Base-by-base conservation (phyloP, 805 yeast species). In the Komagataella phaffii region DNA sequence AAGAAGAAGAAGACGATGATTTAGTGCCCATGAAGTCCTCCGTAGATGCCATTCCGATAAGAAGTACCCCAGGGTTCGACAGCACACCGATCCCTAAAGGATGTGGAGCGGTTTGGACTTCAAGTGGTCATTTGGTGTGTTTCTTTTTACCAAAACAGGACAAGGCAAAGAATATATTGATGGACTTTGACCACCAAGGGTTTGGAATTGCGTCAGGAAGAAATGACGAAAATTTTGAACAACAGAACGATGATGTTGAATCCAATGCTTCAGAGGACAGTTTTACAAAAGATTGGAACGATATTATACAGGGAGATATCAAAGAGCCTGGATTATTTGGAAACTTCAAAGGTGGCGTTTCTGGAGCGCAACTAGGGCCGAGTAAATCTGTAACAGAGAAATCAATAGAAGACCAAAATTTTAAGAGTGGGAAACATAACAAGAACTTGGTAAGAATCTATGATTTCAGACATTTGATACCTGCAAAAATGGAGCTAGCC, bases 1-100 rank as follows among this genome's bases (percentile, higher is more conserved):
- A 48, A 56, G 63, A 54, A 51, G 56, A 30, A 30, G 40, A 30
- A 30, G 40, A 30, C 40, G 40, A 30, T 30, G 40, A 30, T 30
- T 30, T 30, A 14, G 12, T 30, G 14, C 40, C 40, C 10, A 30
- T 30, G 40, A 30, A 30, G 14, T 30, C 40, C 4, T 30, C 40
- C 5, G 6, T 30, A 14, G 40, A 30, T 30, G 40, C 40, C 14
- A 10, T 30, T 30, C 40, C 40, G 6, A 30, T 30, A 30, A 30
- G 40, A 30, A 30, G 40, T 30, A 30, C 40, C 12, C 40, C 40
- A 3, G 40, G 40, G 14, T 76, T 81, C 59, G 95, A 88, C 61
- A 82, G 88, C 45, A 87, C 96, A 0, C 97, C 97, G 0, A 75
- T 90, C 12, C 96, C 97, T 0, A 89, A 87, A 61, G 93, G 89